These are phyloP conservation scores for Melastoma malabathricum DNA, from an alignment of 345 rosid genomes.

Conservation along the genomic window DNA sequence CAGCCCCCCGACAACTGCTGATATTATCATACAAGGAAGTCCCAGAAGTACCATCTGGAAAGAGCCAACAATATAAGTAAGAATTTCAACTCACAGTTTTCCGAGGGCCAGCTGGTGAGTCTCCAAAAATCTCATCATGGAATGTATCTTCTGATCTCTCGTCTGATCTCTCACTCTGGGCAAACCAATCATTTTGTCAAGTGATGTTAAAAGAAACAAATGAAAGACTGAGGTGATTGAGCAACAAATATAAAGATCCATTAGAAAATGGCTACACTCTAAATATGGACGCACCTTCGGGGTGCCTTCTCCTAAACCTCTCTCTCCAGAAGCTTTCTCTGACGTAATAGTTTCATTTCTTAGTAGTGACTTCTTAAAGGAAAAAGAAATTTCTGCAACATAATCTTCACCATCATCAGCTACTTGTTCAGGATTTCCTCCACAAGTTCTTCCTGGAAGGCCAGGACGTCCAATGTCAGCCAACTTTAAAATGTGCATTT, in stretches of 20 bases:
- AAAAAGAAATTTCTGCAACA: conserved; percentile 30
- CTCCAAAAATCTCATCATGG: conserved; percentile 94
- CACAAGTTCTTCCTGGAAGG: conserved; percentile 1
- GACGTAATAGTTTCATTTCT: conserved; percentile 28
- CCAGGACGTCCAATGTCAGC: neutral
- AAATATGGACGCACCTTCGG: conserved; percentile 58
- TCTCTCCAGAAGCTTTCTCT: conserved; percentile 30
- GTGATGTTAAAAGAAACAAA: neutral
- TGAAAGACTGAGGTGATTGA: neutral
- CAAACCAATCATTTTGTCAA: conserved; percentile 5
- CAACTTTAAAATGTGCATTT: too few relatives aligned
- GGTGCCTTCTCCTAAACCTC: conserved; percentile 87
- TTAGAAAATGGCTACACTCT: neutral
- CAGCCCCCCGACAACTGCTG: too few relatives aligned
- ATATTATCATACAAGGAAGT: neutral
- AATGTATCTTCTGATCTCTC: too few relatives aligned
- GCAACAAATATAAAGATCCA: neutral
- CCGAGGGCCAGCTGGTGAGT: conserved; percentile 64
- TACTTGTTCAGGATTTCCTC: conserved; percentile 15
- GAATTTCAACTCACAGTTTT: conserved; percentile 9
- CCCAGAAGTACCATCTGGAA: neutral
- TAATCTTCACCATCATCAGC: conserved; percentile 17
- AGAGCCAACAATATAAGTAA: neutral
- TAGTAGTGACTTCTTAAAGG: conserved; percentile 42
- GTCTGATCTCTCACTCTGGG: conserved; percentile 79